phyloP scores from a whole-genome alignment of 2,329 filamentous ascomycete genomes.

The Raffaelea ambrosiae region DNA sequence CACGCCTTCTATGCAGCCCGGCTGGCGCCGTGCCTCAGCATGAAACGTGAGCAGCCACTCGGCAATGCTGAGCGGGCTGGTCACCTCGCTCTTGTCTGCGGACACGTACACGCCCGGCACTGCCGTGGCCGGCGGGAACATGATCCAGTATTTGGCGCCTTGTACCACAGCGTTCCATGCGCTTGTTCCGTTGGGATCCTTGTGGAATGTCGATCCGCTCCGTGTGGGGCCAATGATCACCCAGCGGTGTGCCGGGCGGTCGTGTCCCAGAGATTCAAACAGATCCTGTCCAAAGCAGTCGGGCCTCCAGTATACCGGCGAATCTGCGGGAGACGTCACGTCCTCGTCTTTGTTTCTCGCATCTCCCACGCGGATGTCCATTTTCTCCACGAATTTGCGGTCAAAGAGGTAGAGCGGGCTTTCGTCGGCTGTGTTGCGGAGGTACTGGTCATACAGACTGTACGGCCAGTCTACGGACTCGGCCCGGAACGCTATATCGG shows the following conservation, averaged over 20 bases:
- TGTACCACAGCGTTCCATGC: conserved; percentile 93
- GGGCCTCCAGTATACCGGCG: conserved; percentile 64
- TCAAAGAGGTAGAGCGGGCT: conserved; percentile 92
- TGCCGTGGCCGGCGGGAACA: conserved; percentile 75
- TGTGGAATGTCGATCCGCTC: conserved; percentile 92
- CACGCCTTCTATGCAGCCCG: conserved; percentile 77
- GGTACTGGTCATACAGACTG: conserved; percentile 72
- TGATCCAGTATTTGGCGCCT: conserved; percentile 96
- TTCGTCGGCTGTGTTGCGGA: conserved; percentile 72
- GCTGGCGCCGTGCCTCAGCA: conserved; percentile 63
- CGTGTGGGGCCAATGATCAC: conserved; percentile 81
- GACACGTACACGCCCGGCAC: conserved; percentile 90
- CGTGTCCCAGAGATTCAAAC: conserved; percentile 67
- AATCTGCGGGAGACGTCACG: conserved; percentile 22
- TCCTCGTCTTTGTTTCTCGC: too few species aligned
- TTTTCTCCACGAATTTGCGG: conserved; percentile 77
- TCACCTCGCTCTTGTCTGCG: conserved; percentile 84
- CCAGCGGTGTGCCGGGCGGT: conserved; percentile 86
- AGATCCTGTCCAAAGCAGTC: conserved; percentile 80
- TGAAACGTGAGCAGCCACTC: conserved; percentile 94
- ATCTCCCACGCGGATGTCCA: conserved; percentile 58
- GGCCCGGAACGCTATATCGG: conserved; percentile 66
- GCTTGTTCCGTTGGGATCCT: conserved; percentile 63
- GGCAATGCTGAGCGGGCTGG: conserved; percentile 87
- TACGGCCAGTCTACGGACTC: conserved; percentile 92